A percentile compares a stretch with the other conserved stretches of the same genome.
Evolutionary conservation across 176 grass and related monocot species (phyloP).

Genomic region (Metroxylon sagu): DNA sequence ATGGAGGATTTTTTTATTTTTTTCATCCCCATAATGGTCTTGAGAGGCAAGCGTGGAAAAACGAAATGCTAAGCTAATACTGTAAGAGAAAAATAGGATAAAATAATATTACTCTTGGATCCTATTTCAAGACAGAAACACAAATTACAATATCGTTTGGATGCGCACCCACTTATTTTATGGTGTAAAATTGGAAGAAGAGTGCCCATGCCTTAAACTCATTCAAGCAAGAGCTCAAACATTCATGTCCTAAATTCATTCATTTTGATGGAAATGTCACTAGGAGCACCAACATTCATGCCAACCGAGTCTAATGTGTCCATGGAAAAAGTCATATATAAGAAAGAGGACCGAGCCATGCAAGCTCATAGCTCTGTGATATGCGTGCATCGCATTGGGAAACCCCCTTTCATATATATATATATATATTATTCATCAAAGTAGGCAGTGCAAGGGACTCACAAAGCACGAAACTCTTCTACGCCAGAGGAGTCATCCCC

Average conservation of each 20-base stretch:
- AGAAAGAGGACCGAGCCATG: too few species aligned
- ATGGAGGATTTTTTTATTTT: too few species aligned
- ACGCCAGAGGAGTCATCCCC: not conserved
- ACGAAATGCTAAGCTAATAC: not conserved
- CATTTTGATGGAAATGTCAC: conserved; percentile 46
- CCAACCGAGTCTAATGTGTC: not conserved
- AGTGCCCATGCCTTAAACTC: conserved; percentile 34
- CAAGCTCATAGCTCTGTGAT: too few species aligned
- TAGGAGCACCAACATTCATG: conserved; percentile 34
- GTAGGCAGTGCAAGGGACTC: too few species aligned
- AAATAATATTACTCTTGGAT: conserved; percentile 27
- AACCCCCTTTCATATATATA: too few species aligned
- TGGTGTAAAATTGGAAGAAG: conserved; percentile 14
- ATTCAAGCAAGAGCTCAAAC: conserved; percentile 39
- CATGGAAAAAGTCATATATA: too few species aligned
- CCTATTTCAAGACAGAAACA: conserved; percentile 41
- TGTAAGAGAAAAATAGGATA: conserved; percentile 20
- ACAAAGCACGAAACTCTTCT: too few species aligned
- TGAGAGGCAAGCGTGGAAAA: too few species aligned
- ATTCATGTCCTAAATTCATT: conserved; percentile 29
- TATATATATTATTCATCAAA: too few species aligned
- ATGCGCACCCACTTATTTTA: conserved; percentile 28
- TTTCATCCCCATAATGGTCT: too few species aligned
- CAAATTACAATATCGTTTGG: conserved; percentile 40
- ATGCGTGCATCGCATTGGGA: too few species aligned